A percentile compares a stretch with the other conserved stretches of the same genome.
Conservation (phyloP, 495 filamentous ascomycete species). For the Daldinia childiae region DNA sequence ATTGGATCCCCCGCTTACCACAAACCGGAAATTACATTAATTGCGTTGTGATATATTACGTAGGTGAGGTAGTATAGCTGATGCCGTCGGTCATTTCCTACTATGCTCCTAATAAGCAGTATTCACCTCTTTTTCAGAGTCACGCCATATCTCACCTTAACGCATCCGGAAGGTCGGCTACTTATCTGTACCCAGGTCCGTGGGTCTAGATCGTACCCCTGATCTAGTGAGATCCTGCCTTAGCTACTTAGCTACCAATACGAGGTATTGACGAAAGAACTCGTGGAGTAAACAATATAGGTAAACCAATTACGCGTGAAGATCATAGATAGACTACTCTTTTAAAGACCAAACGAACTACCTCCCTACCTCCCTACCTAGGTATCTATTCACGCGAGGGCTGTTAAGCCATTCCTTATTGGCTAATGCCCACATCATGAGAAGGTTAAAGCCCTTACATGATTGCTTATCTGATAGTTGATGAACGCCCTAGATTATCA, state of each 20-base stretch:
- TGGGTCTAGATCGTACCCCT: constrained; percentile 31
- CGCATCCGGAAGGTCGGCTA: constrained; percentile 36
- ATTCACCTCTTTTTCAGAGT: constrained; percentile 7
- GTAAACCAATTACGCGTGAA: neutral
- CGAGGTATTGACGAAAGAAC: neutral
- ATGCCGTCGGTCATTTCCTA: neutral
- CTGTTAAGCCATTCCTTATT: neutral
- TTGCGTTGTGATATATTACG: constrained; percentile 16
- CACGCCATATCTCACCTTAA: constrained; percentile 30
- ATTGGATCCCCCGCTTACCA: constrained; percentile 20
- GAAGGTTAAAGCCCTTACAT: neutral
- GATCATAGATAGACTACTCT: neutral
- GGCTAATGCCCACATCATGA: neutral
- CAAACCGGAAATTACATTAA: constrained; percentile 39
- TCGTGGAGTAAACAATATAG: neutral
- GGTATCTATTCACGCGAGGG: neutral
- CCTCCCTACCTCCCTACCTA: neutral
- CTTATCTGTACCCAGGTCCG: constrained; percentile 23
- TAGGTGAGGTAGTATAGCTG: constrained; percentile 12
- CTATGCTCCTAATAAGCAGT: neutral
- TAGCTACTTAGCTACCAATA: constrained; percentile 15
- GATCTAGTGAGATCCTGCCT: constrained; percentile 8
- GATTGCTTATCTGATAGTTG: neutral
- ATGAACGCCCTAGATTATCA: neutral
- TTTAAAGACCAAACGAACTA: neutral